Evolutionary conservation across 148 eudicot genomes (phyloP).

Genomic region (Heliosperma pusillum): DNA sequence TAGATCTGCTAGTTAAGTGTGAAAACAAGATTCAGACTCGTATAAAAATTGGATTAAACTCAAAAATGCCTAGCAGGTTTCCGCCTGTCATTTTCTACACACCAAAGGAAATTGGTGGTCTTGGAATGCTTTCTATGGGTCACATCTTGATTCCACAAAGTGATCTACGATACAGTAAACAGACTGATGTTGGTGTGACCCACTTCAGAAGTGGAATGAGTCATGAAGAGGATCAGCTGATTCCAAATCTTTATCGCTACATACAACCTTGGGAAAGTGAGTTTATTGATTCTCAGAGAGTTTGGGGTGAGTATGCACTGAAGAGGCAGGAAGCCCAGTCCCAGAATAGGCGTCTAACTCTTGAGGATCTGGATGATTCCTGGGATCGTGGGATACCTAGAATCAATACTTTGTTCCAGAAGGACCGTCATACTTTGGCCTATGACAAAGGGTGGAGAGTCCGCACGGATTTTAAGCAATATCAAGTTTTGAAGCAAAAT

Average conservation of each 20-base stretch:
- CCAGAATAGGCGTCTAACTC: constrained; percentile 91
- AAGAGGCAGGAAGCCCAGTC: constrained; percentile 99
- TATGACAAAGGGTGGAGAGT: constrained; percentile 99
- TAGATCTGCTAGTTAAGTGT: constrained; percentile 94
- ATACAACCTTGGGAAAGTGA: constrained; percentile 99
- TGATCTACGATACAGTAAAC: constrained; percentile 95
- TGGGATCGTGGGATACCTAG: constrained; percentile 99
- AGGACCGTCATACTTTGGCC: constrained; percentile 97
- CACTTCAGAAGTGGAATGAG: constrained; percentile 99
- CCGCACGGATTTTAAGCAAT: constrained; percentile 95
- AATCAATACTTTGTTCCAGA: constrained; percentile 95
- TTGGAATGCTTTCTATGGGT: constrained; percentile 99
- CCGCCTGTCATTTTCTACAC: constrained; percentile 99
- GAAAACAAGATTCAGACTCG: constrained; percentile 99
- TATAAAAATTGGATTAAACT: constrained; percentile 95
- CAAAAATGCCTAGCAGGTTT: constrained; percentile 99
- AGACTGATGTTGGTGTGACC: constrained; percentile 97
- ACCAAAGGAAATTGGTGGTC: constrained; percentile 99
- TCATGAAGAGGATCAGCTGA: constrained; percentile 98
- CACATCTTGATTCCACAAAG: constrained; percentile 98
- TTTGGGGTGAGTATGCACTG: constrained; percentile 98
- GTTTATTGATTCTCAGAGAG: constrained; percentile 95
- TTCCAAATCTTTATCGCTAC: constrained; percentile 96
- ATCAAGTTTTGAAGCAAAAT: constrained; percentile 95
- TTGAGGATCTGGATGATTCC: constrained; percentile 98